Evolutionary conservation across 345 rosid genomes (phyloP), one percentile per base, ranked within the genome.

Genomic region (Psidium guajava): DNA sequence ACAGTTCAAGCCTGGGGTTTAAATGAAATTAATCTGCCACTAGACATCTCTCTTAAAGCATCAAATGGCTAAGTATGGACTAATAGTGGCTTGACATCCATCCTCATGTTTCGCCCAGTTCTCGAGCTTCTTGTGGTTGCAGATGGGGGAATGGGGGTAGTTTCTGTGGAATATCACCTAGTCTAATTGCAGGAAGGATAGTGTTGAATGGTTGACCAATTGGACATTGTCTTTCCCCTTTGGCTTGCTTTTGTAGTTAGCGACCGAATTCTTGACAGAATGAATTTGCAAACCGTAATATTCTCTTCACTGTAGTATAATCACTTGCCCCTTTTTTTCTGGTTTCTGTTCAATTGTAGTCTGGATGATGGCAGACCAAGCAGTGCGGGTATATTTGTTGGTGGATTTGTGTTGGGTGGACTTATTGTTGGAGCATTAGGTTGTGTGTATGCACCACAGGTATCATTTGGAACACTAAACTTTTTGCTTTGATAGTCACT

Each of bases 351-450:
- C 42, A 15, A 57, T 51, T 81, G 54, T 85, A 89, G 93, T 84
- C 82, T 86, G 59, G 90, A 88, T 83, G 87, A 75, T 61, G 84
- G 88, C 54, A 87, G 88, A 61, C 51, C 84, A 80, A 86, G 87
- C n/a, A 50, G 82, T 88, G 85, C 91, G n/a, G 86, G 89, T 77
- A 85, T 91, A 57, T 92, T 92, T 82, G 83, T 92, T 55, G 90
- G 92, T 47, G 94, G 92, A 32, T 90, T 92, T 86, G 85, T 90
- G 50, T 81, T 91, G 87, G 93, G 92, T 73, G 94, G 94, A 49
- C 80, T 90, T 22, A 87, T 88, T 47, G 91, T 85, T 87, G 94
- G 91, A 69, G 88, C 92, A 61, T 83, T 91, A 47, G 90, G 90
- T 59, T 88, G 89, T 84, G 85, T 89, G 6, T 91, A 87, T 86